Base-by-base conservation (phyloP, 2,329 filamentous ascomycete genomes). In the Sporothrix luriei region DNA sequence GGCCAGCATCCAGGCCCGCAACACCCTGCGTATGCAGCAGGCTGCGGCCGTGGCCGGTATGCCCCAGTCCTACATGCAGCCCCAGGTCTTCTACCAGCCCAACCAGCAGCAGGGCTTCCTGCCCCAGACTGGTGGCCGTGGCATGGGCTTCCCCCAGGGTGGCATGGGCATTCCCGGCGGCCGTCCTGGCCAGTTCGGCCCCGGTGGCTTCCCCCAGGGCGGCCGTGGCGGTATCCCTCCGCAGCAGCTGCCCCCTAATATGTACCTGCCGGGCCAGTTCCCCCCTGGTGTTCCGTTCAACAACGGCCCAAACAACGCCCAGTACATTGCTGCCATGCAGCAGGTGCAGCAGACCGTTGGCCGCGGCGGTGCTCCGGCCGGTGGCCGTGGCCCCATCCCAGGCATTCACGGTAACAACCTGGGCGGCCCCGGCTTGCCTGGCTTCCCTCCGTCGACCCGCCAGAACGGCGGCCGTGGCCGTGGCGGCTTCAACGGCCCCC, bases 21-120 rank as follows among this genome's bases (percentile, higher is more conserved):
- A 98, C 87, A 94, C 97, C 82, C 90, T 97, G 79, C 91, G 95
- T 78, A 95, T 98, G 90, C 95, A 98, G 85, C 95, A 99, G 83
- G 93, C 93, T 75, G 93, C 94, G 74, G 93, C 94, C 74, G 91
- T 91, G 74, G 93, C 91, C 68, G 93, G 92, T 77, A 93, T 97
- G 87, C 91, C 92, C 75, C 91, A 90, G 82, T 90, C 91, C 79
- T 93, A 87, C 86, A 94, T 97, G 87, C 92, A 92, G 79, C 89
- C 92, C 70, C 90, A 91, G 73, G 93, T 98, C 83, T 98, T 95
- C 87, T 97, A 97, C 80, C 91, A 90, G 73, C 91, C 92, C 74
- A 91, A 91, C 67, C 89, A 93, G 82, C 88, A 93, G 83, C 89
- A 90, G 73, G 85, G 85, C 71, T 91, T 90, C 83, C 84, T 90